Percentiles rank a stretch among this genome's conserved stretches.
Conservation (phyloP, 768 basidiomycete genomes). For the Tulasnella calospora region DNA sequence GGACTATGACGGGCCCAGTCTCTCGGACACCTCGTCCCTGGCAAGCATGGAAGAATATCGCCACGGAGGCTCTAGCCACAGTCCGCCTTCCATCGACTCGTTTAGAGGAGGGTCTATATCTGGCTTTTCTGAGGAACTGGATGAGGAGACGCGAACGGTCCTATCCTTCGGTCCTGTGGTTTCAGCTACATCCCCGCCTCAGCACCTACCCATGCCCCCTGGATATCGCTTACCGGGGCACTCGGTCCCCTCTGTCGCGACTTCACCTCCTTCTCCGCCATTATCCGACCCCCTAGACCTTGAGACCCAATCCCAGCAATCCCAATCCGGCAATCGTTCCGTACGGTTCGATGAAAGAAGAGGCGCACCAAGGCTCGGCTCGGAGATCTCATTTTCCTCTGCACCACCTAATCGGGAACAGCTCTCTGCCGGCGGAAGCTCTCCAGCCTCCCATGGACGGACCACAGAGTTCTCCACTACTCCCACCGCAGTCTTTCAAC, state of each 20-base stretch:
- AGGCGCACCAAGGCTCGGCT: not conserved
- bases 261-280: constrained; percentile 24
- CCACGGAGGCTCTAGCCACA: constrained; percentile 16
- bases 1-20: constrained; percentile 86
- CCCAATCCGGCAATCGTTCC: not conserved
- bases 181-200: constrained; percentile 17
- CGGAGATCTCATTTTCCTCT: not conserved
- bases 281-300: constrained; percentile 13
- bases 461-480: not conserved
- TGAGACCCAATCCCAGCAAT: not conserved
- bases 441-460: constrained; percentile 1
- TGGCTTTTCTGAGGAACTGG: constrained; percentile 39
- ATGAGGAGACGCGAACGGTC: constrained; percentile 71
- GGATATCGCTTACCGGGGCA: constrained; percentile 23
- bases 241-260: constrained; percentile 23
- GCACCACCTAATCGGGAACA: not conserved
- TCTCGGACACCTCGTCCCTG: constrained; percentile 83
- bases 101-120: constrained; percentile 6
- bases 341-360: not conserved
- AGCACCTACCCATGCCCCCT: constrained; percentile 18
- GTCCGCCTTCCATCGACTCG: not conserved
- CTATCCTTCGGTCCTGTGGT: constrained; percentile 45
- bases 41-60: constrained; percentile 68
- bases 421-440: not conserved
- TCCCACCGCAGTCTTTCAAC: constrained; percentile 42